phyloP scores from a whole-genome alignment of 2,329 filamentous ascomycete genomes.

The Coleophoma eucalyptorum region DNA sequence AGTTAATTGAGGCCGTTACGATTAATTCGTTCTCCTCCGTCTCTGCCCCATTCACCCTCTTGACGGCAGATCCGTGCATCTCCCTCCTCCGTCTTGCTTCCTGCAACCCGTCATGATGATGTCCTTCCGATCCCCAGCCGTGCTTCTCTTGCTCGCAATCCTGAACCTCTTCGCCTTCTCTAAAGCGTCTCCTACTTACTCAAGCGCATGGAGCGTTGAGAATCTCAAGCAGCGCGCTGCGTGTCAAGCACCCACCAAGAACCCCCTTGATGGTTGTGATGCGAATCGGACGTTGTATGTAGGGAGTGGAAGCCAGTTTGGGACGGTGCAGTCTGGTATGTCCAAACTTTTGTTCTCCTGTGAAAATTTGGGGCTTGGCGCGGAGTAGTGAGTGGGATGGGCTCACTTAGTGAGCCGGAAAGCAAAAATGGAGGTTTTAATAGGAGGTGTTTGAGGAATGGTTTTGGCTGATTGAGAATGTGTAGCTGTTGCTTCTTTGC shows the following conservation, averaged over 20 bases:
- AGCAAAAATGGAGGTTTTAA: no score
- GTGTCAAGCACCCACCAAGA: constrained; percentile 13
- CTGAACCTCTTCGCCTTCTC: no score
- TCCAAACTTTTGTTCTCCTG: neutral
- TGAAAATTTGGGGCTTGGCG: neutral
- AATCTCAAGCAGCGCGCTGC: constrained; percentile 13
- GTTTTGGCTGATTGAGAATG: neutral
- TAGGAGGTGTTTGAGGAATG: no score
- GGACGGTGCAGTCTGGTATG: constrained; percentile 22
- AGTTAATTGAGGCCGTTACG: neutral
- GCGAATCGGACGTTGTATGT: constrained; percentile 15
- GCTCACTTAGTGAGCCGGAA: no score
- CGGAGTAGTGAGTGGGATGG: no score
- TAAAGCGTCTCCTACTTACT: no score
- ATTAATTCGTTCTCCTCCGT: neutral
- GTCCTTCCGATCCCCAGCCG: no score
- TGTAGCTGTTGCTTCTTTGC: constrained; percentile 19
- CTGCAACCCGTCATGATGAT: no score
- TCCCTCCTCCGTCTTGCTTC: no score
- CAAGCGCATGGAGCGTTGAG: constrained; percentile 15
- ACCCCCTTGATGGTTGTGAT: constrained; percentile 23
- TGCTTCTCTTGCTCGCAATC: no score
- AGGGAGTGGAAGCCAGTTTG: constrained; percentile 11
- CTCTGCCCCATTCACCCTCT: no score
- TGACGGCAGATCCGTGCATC: no score